These are phyloP conservation scores for Letharia lupina DNA, from an alignment of 495 filamentous ascomycete genomes.

Conservation along the genomic window DNA sequence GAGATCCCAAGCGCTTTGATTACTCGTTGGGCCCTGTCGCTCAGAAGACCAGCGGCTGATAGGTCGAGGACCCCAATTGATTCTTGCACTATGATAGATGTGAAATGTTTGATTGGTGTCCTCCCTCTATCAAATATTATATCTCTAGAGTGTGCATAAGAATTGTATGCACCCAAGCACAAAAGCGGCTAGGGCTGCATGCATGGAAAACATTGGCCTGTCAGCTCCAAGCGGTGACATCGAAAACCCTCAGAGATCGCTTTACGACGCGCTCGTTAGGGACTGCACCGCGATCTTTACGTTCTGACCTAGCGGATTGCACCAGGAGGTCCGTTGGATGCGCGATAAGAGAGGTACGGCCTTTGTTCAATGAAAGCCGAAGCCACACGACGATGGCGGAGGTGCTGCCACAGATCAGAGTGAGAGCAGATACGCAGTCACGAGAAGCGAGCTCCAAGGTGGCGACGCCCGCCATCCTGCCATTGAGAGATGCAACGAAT, in stretches of 20 bases:
- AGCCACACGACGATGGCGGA: conserved; percentile 12
- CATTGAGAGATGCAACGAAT: conserved; percentile 52
- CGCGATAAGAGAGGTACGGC: not conserved
- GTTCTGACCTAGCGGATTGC: not conserved
- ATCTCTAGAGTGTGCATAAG: not conserved
- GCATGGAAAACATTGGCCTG: not conserved
- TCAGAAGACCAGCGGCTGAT: too few species aligned
- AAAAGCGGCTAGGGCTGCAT: conserved; percentile 3
- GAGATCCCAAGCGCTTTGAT: not conserved
- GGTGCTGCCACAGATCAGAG: conserved; percentile 15
- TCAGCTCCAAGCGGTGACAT: not conserved
- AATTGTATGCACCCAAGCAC: not conserved
- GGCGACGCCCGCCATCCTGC: conserved; percentile 69
- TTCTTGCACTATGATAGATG: too few species aligned
- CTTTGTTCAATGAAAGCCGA: not conserved
- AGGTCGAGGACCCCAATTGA: too few species aligned
- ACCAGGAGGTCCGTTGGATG: not conserved
- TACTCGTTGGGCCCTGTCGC: too few species aligned
- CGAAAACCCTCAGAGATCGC: not conserved
- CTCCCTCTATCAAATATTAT: too few species aligned
- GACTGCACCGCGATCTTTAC: not conserved
- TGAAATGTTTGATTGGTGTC: too few species aligned
- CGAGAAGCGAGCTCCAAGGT: conserved; percentile 55
- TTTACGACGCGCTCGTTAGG: not conserved
- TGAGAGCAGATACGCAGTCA: conserved; percentile 39